Percentiles rank a stretch among this genome's conserved stretches.
phyloP scores from a whole-genome alignment of 148 eudicot species.

The Persicaria tinctoria region DNA sequence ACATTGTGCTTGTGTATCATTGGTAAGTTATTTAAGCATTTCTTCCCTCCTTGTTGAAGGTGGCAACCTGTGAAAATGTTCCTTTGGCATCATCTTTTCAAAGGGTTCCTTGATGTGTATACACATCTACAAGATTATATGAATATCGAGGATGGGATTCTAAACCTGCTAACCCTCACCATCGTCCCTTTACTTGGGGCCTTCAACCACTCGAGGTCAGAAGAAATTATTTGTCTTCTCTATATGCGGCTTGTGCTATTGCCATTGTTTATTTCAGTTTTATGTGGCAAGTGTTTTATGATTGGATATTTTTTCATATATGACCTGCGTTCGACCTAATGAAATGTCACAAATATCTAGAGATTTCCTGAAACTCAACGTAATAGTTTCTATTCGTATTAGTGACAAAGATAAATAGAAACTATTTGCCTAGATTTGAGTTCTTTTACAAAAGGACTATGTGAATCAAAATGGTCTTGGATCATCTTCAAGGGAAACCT shows the following conservation, averaged over 20 bases:
- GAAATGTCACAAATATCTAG: no score
- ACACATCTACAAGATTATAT: conserved; percentile 71
- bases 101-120: conserved; percentile 80
- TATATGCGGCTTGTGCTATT: not conserved
- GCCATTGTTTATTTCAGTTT: not conserved
- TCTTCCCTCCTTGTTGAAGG: conserved; percentile 28
- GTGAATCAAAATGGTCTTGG: not conserved
- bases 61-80: conserved; percentile 94
- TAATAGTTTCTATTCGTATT: not conserved
- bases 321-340: not conserved
- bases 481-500: no score
- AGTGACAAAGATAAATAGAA: not conserved
- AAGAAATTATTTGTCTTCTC: not conserved
- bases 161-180: conserved; percentile 79
- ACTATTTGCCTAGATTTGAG: not conserved
- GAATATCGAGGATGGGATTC: conserved; percentile 93
- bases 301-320: not conserved
- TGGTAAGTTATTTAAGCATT: not conserved
- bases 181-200: conserved; percentile 92
- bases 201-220: conserved; percentile 74
- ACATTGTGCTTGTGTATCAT: not conserved
- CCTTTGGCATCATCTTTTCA: conserved; percentile 89
- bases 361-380: no score
- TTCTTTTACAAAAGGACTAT: not conserved
- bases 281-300: not conserved